phyloP scores from a whole-genome alignment of 345 rosid genomes.

The Eucalyptus pumila region DNA sequence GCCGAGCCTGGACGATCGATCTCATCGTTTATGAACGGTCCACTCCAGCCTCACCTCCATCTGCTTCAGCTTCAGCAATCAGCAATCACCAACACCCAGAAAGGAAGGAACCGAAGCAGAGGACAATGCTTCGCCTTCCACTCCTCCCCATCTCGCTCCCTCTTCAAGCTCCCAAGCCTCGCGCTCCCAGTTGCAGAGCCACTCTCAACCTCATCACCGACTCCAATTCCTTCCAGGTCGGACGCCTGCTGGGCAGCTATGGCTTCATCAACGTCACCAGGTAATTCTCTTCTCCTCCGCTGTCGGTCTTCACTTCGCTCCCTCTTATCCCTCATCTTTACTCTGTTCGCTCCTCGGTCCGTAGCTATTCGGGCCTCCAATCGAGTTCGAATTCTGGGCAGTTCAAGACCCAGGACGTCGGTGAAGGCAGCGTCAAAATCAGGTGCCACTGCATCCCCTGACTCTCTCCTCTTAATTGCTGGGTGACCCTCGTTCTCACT shows the following conservation, averaged over 20 bases:
- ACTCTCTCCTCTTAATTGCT: background rate
- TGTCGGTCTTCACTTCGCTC: background rate
- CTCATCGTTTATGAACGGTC: background rate
- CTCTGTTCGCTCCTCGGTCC: background rate
- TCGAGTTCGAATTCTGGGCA: conserved; percentile 5
- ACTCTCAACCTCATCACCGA: conserved; percentile 53
- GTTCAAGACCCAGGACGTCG: conserved; percentile 65
- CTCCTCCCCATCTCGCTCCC: background rate
- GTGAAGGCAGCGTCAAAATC: conserved; percentile 82
- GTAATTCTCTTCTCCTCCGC: conserved; percentile 12
- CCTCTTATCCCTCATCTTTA: background rate
- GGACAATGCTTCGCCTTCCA: background rate
- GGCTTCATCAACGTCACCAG: conserved; percentile 93
- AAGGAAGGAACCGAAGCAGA: background rate
- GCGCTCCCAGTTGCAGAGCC: conserved; percentile 22
- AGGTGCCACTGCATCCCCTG: conserved; percentile 24
- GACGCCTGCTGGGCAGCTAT: conserved; percentile 78
- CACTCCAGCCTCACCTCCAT: background rate
- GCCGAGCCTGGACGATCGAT: background rate
- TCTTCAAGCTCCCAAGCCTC: background rate
- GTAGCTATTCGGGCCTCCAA: conserved; percentile 60
- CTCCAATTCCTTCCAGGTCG: conserved; percentile 84
- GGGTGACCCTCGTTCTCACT: conserved; percentile 1
- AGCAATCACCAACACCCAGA: background rate
- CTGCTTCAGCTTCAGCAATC: background rate